phyloP scores from a whole-genome alignment of 768 basidiomycete species.

The Leccinum subgranulosum region DNA sequence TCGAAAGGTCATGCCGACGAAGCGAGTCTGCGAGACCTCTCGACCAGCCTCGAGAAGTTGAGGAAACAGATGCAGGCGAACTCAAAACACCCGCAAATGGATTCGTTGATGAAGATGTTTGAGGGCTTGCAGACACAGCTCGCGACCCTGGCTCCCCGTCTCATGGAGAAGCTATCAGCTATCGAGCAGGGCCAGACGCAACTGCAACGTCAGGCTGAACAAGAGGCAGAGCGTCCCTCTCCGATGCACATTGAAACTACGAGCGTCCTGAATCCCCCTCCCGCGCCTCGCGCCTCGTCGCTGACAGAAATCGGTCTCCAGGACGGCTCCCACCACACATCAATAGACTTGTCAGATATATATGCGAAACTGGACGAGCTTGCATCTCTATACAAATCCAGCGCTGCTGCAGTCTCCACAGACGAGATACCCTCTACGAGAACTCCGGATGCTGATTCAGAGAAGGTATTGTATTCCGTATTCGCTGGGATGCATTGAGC shows the following conservation, averaged over 20 bases:
- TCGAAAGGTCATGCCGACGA: not conserved
- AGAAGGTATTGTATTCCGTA: slow-evolving; percentile 22
- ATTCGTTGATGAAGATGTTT: slow-evolving; percentile 32
- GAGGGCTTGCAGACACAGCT: slow-evolving; percentile 41
- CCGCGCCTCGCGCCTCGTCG: not conserved
- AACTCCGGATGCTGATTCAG: slow-evolving; percentile 5
- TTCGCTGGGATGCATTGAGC: not conserved
- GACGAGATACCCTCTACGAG: slow-evolving; percentile 1
- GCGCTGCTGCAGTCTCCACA: not conserved
- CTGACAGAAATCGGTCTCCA: not conserved
- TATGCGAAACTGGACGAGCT: slow-evolving; percentile 39
- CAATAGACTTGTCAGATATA: slow-evolving; percentile 28
- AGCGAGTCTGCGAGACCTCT: slow-evolving; percentile 5
- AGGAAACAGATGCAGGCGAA: slow-evolving; percentile 10
- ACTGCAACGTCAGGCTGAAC: slow-evolving; percentile 16
- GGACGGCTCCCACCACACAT: not conserved
- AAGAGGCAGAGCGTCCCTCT: slow-evolving; percentile 1
- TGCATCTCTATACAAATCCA: slow-evolving; percentile 19
- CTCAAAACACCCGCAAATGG: slow-evolving; percentile 10
- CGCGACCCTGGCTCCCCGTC: slow-evolving; percentile 34
- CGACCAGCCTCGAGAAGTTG: slow-evolving; percentile 16
- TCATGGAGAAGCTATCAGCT: slow-evolving; percentile 33
- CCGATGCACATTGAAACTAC: not conserved
- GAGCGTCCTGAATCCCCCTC: slow-evolving; percentile 17
- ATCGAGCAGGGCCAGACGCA: slow-evolving; percentile 27